Conservation (phyloP, 345 rosid genomes). For the Geranium rotundifolium region DNA sequence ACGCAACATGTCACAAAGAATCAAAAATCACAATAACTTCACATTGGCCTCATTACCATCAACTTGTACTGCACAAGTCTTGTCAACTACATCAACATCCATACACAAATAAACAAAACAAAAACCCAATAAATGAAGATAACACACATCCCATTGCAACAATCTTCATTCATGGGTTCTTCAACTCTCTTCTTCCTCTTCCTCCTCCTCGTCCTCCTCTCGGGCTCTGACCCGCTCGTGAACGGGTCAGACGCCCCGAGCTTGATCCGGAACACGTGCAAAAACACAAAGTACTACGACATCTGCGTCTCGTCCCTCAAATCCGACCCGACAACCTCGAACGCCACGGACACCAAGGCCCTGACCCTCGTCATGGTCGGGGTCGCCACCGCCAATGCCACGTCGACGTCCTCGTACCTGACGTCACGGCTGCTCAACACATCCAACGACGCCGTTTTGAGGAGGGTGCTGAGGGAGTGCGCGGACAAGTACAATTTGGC, state of each 20-base stretch:
- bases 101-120: no score
- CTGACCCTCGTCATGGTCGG: conserved; percentile 51
- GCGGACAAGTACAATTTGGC: conserved; percentile 58
- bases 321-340: conserved; percentile 44
- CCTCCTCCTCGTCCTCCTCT: background rate
- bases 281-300: conserved; percentile 48
- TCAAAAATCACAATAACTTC: no score
- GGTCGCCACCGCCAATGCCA: conserved; percentile 51
- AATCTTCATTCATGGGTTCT: background rate
- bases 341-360: conserved; percentile 47
- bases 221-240: background rate
- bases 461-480: conserved; percentile 42
- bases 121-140: no score
- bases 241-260: conserved; percentile 11
- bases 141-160: background rate
- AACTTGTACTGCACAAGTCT: no score
- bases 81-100: no score
- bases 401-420: conserved; percentile 52
- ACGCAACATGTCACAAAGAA: no score
- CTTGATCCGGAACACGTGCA: conserved; percentile 56
- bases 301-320: conserved; percentile 69
- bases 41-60: no score
- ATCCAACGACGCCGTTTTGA: conserved; percentile 14
- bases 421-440: conserved; percentile 24
- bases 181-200: background rate